phyloP scores from a whole-genome alignment of 2,329 filamentous ascomycete species.

The Chrysosporium queenslandicum region DNA sequence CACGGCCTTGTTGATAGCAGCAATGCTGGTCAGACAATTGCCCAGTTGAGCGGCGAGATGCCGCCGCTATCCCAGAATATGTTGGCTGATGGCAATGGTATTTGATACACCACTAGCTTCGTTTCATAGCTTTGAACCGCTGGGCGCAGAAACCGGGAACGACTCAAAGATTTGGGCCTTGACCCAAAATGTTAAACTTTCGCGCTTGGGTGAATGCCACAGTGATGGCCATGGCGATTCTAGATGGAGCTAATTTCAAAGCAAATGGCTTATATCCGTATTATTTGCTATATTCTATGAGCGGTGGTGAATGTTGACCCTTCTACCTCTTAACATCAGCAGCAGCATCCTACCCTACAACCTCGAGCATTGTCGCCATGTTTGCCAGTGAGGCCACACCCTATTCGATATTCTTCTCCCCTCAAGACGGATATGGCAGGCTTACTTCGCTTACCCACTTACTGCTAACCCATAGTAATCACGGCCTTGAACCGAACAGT shows the following conservation, averaged over 20 bases:
- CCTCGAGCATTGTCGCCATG: too few relatives aligned
- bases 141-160: neutral
- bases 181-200: neutral
- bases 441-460: too few relatives aligned
- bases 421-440: too few relatives aligned
- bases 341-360: too few relatives aligned
- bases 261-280: too few relatives aligned
- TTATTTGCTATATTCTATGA: too few relatives aligned
- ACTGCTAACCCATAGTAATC: constrained; percentile 13
- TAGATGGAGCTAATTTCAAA: too few relatives aligned
- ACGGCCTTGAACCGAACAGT: constrained; percentile 14
- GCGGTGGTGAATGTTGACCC: too few relatives aligned
- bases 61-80: neutral
- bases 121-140: neutral
- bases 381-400: too few relatives aligned
- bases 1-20: too few relatives aligned
- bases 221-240: neutral
- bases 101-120: neutral
- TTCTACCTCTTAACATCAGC: too few relatives aligned
- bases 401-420: neutral
- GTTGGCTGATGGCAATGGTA: neutral
- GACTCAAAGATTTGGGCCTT: neutral
- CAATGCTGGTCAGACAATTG: neutral
- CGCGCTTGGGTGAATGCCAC: neutral
- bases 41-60: neutral